Evolutionary conservation across 805 yeast species (phyloP).

Genomic region (Yamadazyma laniorum): DNA sequence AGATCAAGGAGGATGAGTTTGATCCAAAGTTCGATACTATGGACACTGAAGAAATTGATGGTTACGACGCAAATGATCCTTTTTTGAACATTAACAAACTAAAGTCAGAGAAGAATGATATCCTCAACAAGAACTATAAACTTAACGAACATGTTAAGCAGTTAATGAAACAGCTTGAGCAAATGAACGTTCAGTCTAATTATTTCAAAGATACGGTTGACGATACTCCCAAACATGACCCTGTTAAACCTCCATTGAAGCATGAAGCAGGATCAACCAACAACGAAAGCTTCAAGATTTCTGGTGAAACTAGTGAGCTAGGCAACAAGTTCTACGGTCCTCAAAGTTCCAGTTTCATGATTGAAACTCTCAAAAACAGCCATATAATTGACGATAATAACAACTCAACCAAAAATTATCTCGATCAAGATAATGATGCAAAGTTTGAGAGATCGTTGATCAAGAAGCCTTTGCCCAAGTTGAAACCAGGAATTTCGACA

Average conservation of each 20-base stretch:
- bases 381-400: slow-evolving; percentile 1
- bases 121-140: slow-evolving; percentile 20
- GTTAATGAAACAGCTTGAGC: slow-evolving; percentile 8
- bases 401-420: slow-evolving; percentile 11
- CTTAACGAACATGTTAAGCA: slow-evolving; percentile 16
- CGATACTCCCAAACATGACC: not conserved
- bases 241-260: not conserved
- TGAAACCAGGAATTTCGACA: slow-evolving; percentile 6
- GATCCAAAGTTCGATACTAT: slow-evolving; percentile 4
- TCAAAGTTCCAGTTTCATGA: slow-evolving; percentile 48
- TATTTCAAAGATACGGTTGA: not conserved
- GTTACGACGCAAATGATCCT: not conserved
- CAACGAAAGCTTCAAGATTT: slow-evolving; percentile 15
- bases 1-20: slow-evolving; percentile 19
- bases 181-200: slow-evolving; percentile 10
- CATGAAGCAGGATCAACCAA: not conserved
- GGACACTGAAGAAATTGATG: not conserved
- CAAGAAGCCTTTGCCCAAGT: slow-evolving; percentile 33
- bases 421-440: slow-evolving; percentile 11
- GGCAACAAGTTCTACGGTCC: slow-evolving; percentile 52
- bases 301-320: slow-evolving; percentile 38
- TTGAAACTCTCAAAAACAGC: slow-evolving; percentile 29
- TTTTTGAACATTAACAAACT: slow-evolving; percentile 14
- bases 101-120: slow-evolving; percentile 19
- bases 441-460: slow-evolving; percentile 18